phyloP scores from a whole-genome alignment of 2,329 filamentous ascomycete genomes.

The Fusarium sp. region DNA sequence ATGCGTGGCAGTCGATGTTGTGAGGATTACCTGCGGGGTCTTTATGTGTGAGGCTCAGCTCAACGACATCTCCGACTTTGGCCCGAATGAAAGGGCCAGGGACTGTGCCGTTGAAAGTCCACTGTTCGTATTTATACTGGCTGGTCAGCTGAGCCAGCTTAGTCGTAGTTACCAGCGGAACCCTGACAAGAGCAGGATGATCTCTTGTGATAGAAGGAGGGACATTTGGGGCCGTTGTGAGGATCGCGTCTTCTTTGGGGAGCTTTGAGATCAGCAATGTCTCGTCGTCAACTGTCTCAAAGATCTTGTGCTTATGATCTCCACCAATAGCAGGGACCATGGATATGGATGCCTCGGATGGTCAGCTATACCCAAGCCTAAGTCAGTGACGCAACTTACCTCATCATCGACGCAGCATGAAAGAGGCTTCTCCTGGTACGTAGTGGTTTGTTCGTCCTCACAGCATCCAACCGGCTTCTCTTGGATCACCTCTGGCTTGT shows the following conservation, averaged over 20 bases:
- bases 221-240: not conserved
- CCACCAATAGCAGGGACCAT: not conserved
- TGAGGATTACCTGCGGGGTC: constrained; percentile 1
- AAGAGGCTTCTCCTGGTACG: not conserved
- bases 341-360: not conserved
- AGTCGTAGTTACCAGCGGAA: not conserved
- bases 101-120: constrained; percentile 25
- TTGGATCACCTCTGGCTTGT: not conserved
- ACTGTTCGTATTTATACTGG: constrained; percentile 24
- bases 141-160: constrained; percentile 20
- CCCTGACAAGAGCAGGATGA: not conserved
- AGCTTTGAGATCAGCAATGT: not conserved
- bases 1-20: constrained; percentile 23
- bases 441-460: not conserved
- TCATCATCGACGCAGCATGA: not conserved
- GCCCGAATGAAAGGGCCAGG: constrained; percentile 20
- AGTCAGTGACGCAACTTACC: not conserved
- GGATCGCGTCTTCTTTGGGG: not conserved
- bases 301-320: not conserved
- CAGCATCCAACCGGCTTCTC: not conserved
- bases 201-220: not conserved
- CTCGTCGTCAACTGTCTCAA: not conserved
- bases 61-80: constrained; percentile 16
- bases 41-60: constrained; percentile 16
- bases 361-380: not conserved